Percentiles rank a stretch among this genome's conserved stretches.
phyloP scores from a whole-genome alignment of 78 protist genomes.

The Polysphondylium violaceum region DNA sequence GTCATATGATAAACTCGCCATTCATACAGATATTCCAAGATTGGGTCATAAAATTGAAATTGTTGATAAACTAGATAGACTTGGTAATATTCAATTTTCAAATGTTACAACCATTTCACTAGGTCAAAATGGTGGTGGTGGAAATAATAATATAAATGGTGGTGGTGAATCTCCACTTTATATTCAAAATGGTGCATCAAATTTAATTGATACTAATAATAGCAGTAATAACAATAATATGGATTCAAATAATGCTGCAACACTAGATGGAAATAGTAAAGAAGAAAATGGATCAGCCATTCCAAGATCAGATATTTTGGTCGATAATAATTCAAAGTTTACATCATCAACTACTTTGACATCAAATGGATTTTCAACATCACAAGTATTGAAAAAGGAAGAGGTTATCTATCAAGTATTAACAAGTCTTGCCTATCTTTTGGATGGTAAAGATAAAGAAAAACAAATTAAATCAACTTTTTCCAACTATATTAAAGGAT shows the following conservation, averaged over 20 bases:
- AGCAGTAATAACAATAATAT: background rate
- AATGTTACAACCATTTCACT: constrained; percentile 19
- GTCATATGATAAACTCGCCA: constrained; percentile 67
- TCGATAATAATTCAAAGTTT: constrained; percentile 23
- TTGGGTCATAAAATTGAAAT: constrained; percentile 73
- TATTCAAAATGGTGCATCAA: background rate
- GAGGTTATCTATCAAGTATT: constrained; percentile 63
- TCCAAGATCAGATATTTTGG: constrained; percentile 9
- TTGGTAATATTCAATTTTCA: constrained; percentile 22
- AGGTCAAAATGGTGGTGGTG: background rate
- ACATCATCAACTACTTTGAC: constrained; percentile 66
- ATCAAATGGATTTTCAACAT: constrained; percentile 39
- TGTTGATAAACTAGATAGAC: constrained; percentile 53
- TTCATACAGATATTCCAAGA: constrained; percentile 77
- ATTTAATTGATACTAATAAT: background rate
- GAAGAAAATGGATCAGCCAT: too few relatives aligned
- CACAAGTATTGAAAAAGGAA: constrained; percentile 67
- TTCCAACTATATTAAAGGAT: constrained; percentile 40
- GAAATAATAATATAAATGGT: background rate
- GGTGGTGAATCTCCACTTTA: background rate
- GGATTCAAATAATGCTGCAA: background rate
- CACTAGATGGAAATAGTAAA: background rate
- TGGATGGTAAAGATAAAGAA: constrained; percentile 67
- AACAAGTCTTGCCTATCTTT: constrained; percentile 3
- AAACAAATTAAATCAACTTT: constrained; percentile 12